Evolutionary conservation across 2,329 filamentous ascomycete genomes (phyloP).

Genomic region (Fusarium pseudonygamai): DNA sequence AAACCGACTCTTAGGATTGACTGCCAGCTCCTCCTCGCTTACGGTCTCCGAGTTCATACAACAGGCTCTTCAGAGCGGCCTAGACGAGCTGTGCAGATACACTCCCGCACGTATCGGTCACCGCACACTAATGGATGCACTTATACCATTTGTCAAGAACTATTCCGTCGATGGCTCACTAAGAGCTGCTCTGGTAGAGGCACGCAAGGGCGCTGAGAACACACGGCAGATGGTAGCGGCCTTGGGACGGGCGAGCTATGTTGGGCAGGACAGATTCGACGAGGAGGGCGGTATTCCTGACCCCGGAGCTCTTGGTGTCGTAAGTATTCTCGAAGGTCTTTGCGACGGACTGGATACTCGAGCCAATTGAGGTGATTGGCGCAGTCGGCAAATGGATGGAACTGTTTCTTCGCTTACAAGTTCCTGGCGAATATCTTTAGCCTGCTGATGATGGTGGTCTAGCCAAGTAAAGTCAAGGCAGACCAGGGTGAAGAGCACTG

Average conservation of each 20-base stretch:
- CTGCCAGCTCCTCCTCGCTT: not conserved
- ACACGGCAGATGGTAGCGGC: constrained; percentile 80
- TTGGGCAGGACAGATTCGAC: constrained; percentile 74
- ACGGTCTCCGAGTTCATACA: constrained; percentile 15
- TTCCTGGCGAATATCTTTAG: not conserved
- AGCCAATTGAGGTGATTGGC: not conserved
- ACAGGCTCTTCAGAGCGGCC: constrained; percentile 24
- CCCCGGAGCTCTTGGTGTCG: constrained; percentile 64
- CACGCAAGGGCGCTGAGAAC: constrained; percentile 61
- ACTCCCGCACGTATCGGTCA: constrained; percentile 78
- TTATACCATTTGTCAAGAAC: constrained; percentile 73
- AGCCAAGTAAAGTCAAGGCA: not conserved
- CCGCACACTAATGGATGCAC: constrained; percentile 76
- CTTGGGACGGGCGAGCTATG: constrained; percentile 78
- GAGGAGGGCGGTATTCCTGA: constrained; percentile 61
- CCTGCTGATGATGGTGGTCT: not conserved
- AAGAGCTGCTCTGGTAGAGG: constrained; percentile 51
- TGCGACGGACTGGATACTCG: not conserved
- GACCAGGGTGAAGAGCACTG: not conserved
- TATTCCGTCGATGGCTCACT: constrained; percentile 57
- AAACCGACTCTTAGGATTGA: constrained; percentile 41
- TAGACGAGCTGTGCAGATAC: constrained; percentile 55
- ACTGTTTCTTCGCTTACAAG: not conserved
- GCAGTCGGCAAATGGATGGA: not conserved
- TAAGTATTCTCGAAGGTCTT: constrained; percentile 36